Evolutionary conservation across 495 filamentous ascomycete species (phyloP).

Genomic region (Penicillium salamii): DNA sequence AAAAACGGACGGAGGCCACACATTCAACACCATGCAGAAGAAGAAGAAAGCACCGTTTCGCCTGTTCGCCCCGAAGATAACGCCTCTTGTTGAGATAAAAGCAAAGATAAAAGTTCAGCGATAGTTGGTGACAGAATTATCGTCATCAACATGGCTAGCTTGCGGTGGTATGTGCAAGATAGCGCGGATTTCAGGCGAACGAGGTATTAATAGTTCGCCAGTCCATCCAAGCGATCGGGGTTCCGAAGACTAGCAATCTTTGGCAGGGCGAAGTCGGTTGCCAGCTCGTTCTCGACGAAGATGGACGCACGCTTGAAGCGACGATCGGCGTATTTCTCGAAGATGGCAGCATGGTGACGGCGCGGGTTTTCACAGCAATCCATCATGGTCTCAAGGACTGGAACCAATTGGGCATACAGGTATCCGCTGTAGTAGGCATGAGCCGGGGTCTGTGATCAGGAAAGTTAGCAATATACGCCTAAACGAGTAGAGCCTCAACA

Average conservation of each 20-base stretch:
- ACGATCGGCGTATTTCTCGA: conserved; percentile 83
- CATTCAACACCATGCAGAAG: conserved; percentile 20
- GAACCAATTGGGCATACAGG: conserved; percentile 77
- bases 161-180: conserved; percentile 3
- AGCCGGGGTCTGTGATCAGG: conserved; percentile 57
- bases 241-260: conserved; percentile 19
- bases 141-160: not conserved
- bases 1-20: not conserved
- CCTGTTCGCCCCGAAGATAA: conserved; percentile 17
- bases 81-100: conserved; percentile 11
- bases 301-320: conserved; percentile 79
- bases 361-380: conserved; percentile 82
- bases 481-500: conserved; percentile 28
- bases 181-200: not conserved
- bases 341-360: conserved; percentile 82
- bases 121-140: not conserved
- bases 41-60: conserved; percentile 10
- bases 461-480: conserved; percentile 27
- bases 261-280: conserved; percentile 47
- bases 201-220: conserved; percentile 21
- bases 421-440: conserved; percentile 93
- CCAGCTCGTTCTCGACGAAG: conserved; percentile 73
- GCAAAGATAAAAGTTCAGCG: conserved; percentile 10
- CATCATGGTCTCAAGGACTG: conserved; percentile 69
- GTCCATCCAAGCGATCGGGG: conserved; percentile 14